phyloP scores from a whole-genome alignment of 106 monocot genomes.

The Allium sativum region DNA sequence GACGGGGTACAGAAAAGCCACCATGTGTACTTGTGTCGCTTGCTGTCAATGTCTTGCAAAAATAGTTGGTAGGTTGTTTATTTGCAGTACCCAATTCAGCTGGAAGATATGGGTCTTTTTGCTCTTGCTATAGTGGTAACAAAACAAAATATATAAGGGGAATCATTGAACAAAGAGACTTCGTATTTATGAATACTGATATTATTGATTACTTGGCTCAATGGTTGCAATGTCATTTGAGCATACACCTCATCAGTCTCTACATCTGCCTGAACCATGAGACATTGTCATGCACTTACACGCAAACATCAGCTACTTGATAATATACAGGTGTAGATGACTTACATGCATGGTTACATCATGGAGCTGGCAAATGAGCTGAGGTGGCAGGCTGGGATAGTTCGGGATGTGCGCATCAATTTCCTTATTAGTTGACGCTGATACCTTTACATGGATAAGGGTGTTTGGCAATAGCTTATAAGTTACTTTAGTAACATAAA shows the following conservation, averaged over 20 bases:
- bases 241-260: slow-evolving; percentile 97
- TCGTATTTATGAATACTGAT: not conserved
- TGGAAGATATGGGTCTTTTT: slow-evolving; percentile 69
- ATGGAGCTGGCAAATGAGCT: slow-evolving; percentile 87
- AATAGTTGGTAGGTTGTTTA: slow-evolving; percentile 87
- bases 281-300: not conserved
- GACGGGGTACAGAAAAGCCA: slow-evolving; percentile 78
- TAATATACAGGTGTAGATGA: not conserved
- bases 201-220: slow-evolving; percentile 44
- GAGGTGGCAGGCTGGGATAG: slow-evolving; percentile 80
- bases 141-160: not conserved
- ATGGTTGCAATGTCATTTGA: slow-evolving; percentile 90
- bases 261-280: slow-evolving; percentile 63
- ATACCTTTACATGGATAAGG: slow-evolving; percentile 33
- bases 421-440: slow-evolving; percentile 90
- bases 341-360: slow-evolving; percentile 93
- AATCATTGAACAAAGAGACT: not conserved
- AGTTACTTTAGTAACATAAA: not conserved
- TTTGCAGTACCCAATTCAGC: slow-evolving; percentile 45
- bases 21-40: slow-evolving; percentile 81
- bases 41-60: slow-evolving; percentile 80
- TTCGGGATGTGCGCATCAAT: slow-evolving; percentile 84
- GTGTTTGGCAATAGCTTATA: not conserved
- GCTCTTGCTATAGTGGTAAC: slow-evolving; percentile 45
- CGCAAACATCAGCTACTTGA: no score